Base-by-base conservation (phyloP, 192 early-diverging fungal species). In the Podila verticillata region DNA sequence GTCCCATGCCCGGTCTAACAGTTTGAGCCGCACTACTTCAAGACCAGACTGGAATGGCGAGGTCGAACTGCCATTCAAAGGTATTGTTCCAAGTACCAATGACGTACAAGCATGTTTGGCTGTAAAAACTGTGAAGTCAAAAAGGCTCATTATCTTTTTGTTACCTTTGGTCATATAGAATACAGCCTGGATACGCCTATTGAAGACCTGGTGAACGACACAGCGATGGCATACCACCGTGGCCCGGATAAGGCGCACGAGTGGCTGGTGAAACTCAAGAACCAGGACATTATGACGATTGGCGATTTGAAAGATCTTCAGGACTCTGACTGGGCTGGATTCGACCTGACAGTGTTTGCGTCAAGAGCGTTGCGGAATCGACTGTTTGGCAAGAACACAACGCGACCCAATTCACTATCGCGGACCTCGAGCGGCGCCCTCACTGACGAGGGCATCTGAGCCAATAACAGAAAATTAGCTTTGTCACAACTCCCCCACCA, bases 281-380 rank as follows among this genome's bases (percentile, higher is more conserved):
- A 75, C 29, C 92, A 94, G 75, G 93, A 94, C 75, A 87, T 94
- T 65, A 91, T 93, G 91, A 93, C 91, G 0, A 90, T 94, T 32
- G 93, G 92, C 7, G 92, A 94, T 75, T 74, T 94, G 61, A 84
- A 91, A 44, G 90, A 89, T 61, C 65, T 94, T 28, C 87, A 90
- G 47, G 92, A 94, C 34, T 89, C 91, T 66, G 93, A 94, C 68
- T 94, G 93, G 93, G 75, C 83, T 32, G 90, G 87, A 0, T 85
- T 89, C 61, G 86, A 83, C 32, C 65, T 89, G 63, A 89, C 88
- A 1, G 88, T 89, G 0, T 89, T 89, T 84, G 86, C 88, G 17
- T 70, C 83, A 29, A 86, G 88, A 70, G 86, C 86, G 1, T 65
- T 89, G 13, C 84, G 87, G 65, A 89, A 89, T 49, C 73, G 80